phyloP scores from a whole-genome alignment of 306 rosid genomes.

The Pterocarpus macrocarpus region DNA sequence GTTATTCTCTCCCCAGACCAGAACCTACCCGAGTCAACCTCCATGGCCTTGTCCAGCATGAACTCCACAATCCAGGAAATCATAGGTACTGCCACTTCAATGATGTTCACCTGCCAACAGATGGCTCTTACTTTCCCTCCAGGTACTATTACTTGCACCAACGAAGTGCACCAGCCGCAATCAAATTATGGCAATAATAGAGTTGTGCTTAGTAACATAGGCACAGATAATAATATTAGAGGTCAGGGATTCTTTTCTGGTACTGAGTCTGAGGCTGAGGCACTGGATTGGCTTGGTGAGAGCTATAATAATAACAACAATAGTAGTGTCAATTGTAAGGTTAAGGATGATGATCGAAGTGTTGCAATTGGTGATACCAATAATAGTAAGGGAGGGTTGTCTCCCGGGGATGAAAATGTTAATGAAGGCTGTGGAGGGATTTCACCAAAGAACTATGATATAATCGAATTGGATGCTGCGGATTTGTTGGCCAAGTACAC shows the following conservation, averaged over 20 bases:
- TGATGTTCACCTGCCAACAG: conserved; percentile 79
- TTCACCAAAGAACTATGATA: conserved; percentile 45
- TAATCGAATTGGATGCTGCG: conserved; percentile 70
- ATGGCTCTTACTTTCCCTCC: conserved; percentile 50
- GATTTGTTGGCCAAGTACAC: conserved; percentile 94
- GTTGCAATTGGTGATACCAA: conserved; percentile 47
- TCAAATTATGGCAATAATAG: conserved; percentile 20
- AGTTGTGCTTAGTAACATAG: conserved; percentile 11
- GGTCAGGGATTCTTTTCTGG: conserved; percentile 50
- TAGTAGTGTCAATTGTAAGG: not conserved
- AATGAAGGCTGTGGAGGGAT: conserved; percentile 26
- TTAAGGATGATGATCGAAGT: conserved; percentile 46
- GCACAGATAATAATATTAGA: conserved; percentile 27
- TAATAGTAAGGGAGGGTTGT: conserved; percentile 19
- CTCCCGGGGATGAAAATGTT: conserved; percentile 16
- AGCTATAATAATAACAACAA: conserved; percentile 44
- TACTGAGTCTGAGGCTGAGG: conserved; percentile 48
- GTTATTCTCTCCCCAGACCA: conserved; percentile 61
- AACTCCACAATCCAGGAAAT: conserved; percentile 77
- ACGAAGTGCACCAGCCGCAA: conserved; percentile 7
- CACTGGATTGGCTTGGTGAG: conserved; percentile 61
- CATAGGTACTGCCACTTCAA: conserved; percentile 75
- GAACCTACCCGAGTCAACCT: conserved; percentile 48
- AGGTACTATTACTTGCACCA: conserved; percentile 38
- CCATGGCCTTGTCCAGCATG: conserved; percentile 61